Percentiles rank a stretch among this genome's conserved stretches.
Conservation (phyloP, 139 green algal genomes). For the Yamagishiella unicocca region DNA sequence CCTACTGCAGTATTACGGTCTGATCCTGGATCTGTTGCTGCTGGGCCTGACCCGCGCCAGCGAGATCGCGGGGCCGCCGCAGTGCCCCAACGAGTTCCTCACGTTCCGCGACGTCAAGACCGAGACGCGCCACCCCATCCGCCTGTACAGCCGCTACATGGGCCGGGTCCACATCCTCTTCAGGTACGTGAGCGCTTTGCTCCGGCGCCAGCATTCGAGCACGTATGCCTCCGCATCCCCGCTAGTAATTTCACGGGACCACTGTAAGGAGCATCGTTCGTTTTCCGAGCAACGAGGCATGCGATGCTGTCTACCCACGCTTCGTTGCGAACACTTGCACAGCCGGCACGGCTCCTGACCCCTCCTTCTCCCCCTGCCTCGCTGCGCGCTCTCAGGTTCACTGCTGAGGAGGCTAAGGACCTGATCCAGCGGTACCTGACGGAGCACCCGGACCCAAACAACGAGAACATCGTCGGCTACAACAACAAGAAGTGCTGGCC, state of each 20-base stretch:
- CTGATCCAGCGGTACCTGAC: slow-evolving; percentile 98
- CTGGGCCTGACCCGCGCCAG: slow-evolving; percentile 96
- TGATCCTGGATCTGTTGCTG: slow-evolving; percentile 97
- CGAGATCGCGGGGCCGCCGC: slow-evolving; percentile 94
- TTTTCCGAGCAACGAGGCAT: too few species aligned
- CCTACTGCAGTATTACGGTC: slow-evolving; percentile 90
- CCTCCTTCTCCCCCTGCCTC: too few species aligned
- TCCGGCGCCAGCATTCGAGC: too few species aligned
- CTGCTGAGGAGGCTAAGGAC: slow-evolving; percentile 93
- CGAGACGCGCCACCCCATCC: slow-evolving; percentile 96
- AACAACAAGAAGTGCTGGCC: slow-evolving; percentile 99
- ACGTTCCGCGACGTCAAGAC: slow-evolving; percentile 90
- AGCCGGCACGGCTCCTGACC: too few species aligned
- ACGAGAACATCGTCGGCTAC: slow-evolving; percentile 99
- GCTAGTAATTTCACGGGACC: too few species aligned
- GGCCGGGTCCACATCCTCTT: slow-evolving; percentile 67
- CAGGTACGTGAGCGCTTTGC: too few species aligned
- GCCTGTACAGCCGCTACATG: slow-evolving; percentile 97
- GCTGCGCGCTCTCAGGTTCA: slow-evolving; percentile 83
- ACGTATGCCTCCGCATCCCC: too few species aligned
- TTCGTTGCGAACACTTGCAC: too few species aligned
- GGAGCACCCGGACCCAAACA: slow-evolving; percentile 99
- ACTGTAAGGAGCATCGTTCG: too few species aligned
- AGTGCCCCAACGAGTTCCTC: slow-evolving; percentile 98
- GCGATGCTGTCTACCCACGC: too few species aligned